Evolutionary conservation across 306 rosid species (phyloP).

Genomic region (Ochetophila trinervis): DNA sequence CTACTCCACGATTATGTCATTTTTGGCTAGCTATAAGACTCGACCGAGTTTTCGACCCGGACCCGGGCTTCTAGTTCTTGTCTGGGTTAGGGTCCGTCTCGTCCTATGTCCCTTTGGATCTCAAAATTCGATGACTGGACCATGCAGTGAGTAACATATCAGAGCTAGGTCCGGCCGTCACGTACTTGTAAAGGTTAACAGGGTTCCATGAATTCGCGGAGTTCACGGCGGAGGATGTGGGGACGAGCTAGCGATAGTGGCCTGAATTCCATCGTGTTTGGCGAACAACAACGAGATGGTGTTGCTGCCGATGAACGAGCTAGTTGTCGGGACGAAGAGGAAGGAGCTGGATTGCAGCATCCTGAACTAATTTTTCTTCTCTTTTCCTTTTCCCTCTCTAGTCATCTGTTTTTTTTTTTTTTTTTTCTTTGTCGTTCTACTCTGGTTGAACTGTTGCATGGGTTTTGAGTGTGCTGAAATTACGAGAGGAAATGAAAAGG

Average conservation of each 20-base stretch:
- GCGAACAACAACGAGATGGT: constrained; percentile 77
- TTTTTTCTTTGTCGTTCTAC: too few species aligned
- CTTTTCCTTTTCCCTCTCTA: too few species aligned
- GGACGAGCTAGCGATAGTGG: constrained; percentile 92
- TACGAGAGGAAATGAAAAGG: too few species aligned
- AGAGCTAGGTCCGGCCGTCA: constrained; percentile 41
- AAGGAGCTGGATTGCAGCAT: constrained; percentile 86
- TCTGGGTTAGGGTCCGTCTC: constrained; percentile 59
- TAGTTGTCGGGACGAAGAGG: constrained; percentile 85
- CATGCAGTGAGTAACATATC: constrained; percentile 95
- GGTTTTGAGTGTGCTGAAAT: too few species aligned
- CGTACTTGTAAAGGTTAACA: constrained; percentile 53
- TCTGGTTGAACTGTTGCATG: too few species aligned
- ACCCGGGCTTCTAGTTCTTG: constrained; percentile 47
- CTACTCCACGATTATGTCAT: constrained; percentile 84
- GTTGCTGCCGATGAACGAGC: constrained; percentile 77
- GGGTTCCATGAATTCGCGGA: constrained; percentile 96
- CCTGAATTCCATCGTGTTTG: constrained; percentile 66
- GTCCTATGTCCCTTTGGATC: constrained; percentile 49
- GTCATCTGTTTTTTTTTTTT: too few species aligned
- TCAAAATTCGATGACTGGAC: constrained; percentile 67
- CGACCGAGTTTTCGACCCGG: constrained; percentile 1
- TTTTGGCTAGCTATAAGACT: constrained; percentile 66
- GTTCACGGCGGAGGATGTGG: constrained; percentile 91
- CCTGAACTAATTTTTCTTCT: too few species aligned